Evolutionary conservation across 345 rosid species (phyloP), one percentile per base, ranked within the genome.

Genomic region (Salix purpurea): DNA sequence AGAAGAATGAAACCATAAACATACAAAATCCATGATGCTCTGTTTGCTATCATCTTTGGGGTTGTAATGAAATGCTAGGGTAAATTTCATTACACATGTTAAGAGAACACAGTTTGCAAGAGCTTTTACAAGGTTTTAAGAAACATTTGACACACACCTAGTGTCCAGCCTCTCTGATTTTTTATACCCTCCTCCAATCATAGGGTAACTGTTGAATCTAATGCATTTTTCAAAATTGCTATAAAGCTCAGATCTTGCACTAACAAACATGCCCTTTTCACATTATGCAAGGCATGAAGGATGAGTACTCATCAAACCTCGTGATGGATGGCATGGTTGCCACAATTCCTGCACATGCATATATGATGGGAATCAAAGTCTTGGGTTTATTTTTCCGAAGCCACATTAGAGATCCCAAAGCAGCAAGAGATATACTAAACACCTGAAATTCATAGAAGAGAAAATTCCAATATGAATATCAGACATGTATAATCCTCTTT

Each of bases 301-400:
- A 65, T n/a, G 14, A 76, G 71, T 37, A 34, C 69, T 36, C 75
- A 78, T 36, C 75, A 78, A 34, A 89, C 93, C 93, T 89, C 62
- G 91, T 93, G 80, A 93, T 96, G 10, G 98, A 89, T 37, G 99
- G 99, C 99, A 96, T 93, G 61, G 99, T 96, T 9, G 99, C 94
- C 19, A 96, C 91, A 78, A 93, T 89, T 67, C 90, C 89, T 1
- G 98, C 98, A 78, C 96, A 96, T 2, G 86, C 82, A 84, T 96
- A 96, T 69, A 96, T 91, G 77, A 93, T 85, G 21, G 98, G 98
- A 82, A 96, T 87, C 85, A 93, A 81, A 7, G 92, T 85, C 88
- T 85, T 96, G 10, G 99, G 98, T 67, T 96, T 96, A 90, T 91
- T 96, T 81, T 93, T 93, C 74, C 99, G 89, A 62, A 95, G 94